A percentile compares a stretch with the other conserved stretches of the same genome.
Conservation (phyloP, 106 monocot species). For the Phalaenopsis aphrodite region DNA sequence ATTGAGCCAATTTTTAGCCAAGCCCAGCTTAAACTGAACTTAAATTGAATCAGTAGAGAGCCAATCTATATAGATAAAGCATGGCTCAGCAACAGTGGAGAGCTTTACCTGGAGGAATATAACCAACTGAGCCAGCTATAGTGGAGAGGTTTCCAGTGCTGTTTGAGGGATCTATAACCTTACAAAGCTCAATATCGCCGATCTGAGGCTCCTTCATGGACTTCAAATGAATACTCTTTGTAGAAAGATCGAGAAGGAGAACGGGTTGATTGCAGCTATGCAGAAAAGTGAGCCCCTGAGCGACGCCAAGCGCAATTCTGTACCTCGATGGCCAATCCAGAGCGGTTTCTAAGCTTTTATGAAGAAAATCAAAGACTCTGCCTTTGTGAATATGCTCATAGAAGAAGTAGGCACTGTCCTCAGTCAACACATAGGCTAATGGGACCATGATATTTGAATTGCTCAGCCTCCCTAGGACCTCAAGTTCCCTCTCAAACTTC, state of each 20-base stretch:
- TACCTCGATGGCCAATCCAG: constrained; percentile 51
- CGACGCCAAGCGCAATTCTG: constrained; percentile 52
- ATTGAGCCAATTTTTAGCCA: too few relatives aligned
- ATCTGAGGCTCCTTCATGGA: constrained; percentile 60
- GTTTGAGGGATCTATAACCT: constrained; percentile 56
- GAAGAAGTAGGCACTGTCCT: constrained; percentile 54
- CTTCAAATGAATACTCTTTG: constrained; percentile 55
- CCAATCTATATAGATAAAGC: too few relatives aligned
- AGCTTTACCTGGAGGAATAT: constrained; percentile 61
- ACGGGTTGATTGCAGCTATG: constrained; percentile 47
- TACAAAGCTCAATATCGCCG: constrained; percentile 69
- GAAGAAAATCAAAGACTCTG: constrained; percentile 54
- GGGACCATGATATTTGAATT: constrained; percentile 65
- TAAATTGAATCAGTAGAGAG: too few relatives aligned
- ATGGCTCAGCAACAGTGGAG: too few relatives aligned
- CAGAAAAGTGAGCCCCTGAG: constrained; percentile 59
- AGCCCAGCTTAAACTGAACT: too few relatives aligned
- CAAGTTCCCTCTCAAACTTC: constrained; percentile 39
- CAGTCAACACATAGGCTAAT: constrained; percentile 56
- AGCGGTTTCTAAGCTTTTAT: constrained; percentile 7
- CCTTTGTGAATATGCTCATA: constrained; percentile 47
- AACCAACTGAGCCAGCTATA: constrained; percentile 66
- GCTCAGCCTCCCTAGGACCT: constrained; percentile 41
- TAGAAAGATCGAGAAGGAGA: constrained; percentile 62
- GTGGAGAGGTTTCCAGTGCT: constrained; percentile 53